Evolutionary conservation across 78 protist species (phyloP).

Genomic region (Emiliania huxleyi): DNA sequence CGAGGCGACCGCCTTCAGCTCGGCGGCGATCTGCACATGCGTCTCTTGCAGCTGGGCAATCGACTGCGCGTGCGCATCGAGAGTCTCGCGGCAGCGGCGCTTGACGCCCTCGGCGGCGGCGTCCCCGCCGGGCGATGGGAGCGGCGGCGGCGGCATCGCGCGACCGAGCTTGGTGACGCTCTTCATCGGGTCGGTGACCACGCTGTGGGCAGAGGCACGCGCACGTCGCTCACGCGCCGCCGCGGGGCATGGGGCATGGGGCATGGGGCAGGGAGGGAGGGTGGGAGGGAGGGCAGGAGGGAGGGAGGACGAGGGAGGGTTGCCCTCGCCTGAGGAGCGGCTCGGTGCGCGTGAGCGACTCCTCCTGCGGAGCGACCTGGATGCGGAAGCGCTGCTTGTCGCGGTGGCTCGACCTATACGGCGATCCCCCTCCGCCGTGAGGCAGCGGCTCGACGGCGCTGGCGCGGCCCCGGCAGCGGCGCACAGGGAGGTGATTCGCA

Average conservation of each 20-base stretch:
- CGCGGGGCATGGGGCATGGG: no score
- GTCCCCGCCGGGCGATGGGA: background rate
- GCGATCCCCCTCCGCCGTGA: no score
- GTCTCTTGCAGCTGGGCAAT: background rate
- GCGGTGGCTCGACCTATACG: background rate
- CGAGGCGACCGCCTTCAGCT: background rate
- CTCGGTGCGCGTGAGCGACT: background rate
- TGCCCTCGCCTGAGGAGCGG: no score
- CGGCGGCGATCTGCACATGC: background rate
- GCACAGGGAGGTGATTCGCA: constrained; percentile 9
- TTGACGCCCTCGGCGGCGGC: background rate
- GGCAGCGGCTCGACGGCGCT: background rate
- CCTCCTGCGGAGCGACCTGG: background rate
- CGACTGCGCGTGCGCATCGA: background rate
- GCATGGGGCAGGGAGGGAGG: no score
- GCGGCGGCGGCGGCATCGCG: background rate
- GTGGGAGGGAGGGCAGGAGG: no score
- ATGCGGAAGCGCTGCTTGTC: constrained; percentile 6
- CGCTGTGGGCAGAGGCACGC: background rate
- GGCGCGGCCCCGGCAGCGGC: no score
- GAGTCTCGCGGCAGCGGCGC: background rate
- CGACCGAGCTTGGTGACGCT: constrained; percentile 14
- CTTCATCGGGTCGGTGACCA: constrained; percentile 8
- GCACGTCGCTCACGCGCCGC: no score
- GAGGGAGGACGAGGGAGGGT: no score